phyloP scores from a whole-genome alignment of 768 basidiomycete genomes.

The Butyriboletus loyo region DNA sequence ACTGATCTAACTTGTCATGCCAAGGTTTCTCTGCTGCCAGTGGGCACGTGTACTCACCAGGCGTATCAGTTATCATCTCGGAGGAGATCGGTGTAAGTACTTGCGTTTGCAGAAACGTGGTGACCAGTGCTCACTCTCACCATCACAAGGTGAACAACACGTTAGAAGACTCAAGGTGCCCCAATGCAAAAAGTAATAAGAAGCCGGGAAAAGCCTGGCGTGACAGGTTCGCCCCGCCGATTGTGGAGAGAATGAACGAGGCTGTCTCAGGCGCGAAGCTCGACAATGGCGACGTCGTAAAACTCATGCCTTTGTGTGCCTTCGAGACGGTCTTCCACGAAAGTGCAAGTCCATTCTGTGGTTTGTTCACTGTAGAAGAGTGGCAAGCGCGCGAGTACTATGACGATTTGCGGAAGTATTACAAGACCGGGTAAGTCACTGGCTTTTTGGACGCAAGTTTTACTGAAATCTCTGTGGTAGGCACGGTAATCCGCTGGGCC shows the following conservation, averaged over 20 bases:
- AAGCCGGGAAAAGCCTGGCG: slow-evolving; percentile 53
- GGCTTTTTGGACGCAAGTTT: background rate
- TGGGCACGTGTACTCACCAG: slow-evolving; percentile 41
- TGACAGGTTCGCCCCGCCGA: slow-evolving; percentile 48
- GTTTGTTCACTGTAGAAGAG: slow-evolving; percentile 61
- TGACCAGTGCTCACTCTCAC: background rate
- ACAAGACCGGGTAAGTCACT: slow-evolving; percentile 60
- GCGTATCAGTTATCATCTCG: slow-evolving; percentile 53
- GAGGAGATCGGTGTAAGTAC: slow-evolving; percentile 43
- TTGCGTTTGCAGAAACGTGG: background rate
- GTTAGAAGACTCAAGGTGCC: slow-evolving; percentile 64
- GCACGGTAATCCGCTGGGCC: slow-evolving; percentile 67
- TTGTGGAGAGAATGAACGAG: slow-evolving; percentile 56
- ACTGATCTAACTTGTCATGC: background rate
- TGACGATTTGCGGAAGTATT: slow-evolving; percentile 75
- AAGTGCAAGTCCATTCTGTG: slow-evolving; percentile 63
- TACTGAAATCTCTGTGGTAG: slow-evolving; percentile 33
- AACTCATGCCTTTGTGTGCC: slow-evolving; percentile 71
- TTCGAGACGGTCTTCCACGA: slow-evolving; percentile 69
- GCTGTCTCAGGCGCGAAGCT: slow-evolving; percentile 64
- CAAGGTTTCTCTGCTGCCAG: slow-evolving; percentile 63
- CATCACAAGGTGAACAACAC: slow-evolving; percentile 56
- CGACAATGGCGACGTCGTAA: slow-evolving; percentile 48
- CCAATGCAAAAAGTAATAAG: slow-evolving; percentile 46
- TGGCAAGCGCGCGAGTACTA: slow-evolving; percentile 67